Evolutionary conservation across 768 basidiomycete species (phyloP), one percentile per base, ranked within the genome.

Genomic region (Gymnopilus dilepis): DNA sequence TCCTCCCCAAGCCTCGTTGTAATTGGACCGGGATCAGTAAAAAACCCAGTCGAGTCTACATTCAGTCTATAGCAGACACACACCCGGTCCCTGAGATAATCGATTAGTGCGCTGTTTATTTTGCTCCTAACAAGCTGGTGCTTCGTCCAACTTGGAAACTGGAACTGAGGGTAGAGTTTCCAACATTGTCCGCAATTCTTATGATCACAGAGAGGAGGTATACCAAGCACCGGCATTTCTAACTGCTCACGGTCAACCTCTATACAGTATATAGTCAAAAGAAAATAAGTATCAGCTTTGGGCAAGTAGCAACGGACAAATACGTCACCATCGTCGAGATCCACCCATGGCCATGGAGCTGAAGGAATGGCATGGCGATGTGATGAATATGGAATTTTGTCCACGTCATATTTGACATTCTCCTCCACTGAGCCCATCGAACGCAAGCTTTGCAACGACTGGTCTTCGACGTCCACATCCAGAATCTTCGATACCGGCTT

Each of bases 101-200:
- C 70, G 2, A 63, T 54, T 31, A 82, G 76, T 0, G 78, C 80
- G 12, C 64, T 66, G 17, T 69, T 66, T 38, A 83, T 81, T 57
- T 76, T 74, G 65, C 80, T 80, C 56, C 76, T 76, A 34, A 65
- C 63, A 2, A 80, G 74, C 61, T 86, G 85, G 11, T 67, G 67
- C 8, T 69, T 63, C 0, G 84, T 86, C 86, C 86, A 86, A 59
- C 85, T 87, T 13, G 83, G 84, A 63, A 84, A 88, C 31, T 71
- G 72, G 5, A 80, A 80, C 48, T 81, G 77, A 4, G 81, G 81
- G 59, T 82, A 83, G 0, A 69, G 70, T 54, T 41, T 72, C 77
- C 78, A 82, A 61, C 80, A 82, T 7, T 71, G 72, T 17, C 70
- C 59, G 60, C 81, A 82, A 9, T 60, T 52, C 15, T 57, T 60